Evolutionary conservation across 2,329 filamentous ascomycete genomes (phyloP).

Genomic region (Blumeriella jaapii): DNA sequence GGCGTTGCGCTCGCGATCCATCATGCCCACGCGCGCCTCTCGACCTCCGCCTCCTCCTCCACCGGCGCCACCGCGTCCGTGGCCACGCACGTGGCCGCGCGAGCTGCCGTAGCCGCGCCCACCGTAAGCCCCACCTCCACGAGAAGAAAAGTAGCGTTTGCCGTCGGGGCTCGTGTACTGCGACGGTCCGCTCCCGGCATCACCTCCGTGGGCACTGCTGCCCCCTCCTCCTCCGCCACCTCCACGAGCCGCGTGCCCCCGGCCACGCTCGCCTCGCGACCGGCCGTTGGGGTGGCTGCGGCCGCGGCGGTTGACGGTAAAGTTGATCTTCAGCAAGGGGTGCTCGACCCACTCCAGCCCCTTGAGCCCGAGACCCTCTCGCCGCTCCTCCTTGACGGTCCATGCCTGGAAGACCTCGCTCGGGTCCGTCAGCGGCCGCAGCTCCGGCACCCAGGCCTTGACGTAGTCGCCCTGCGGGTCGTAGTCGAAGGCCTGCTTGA

Average conservation of each 20-base stretch:
- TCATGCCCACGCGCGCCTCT: slow-evolving; percentile 1
- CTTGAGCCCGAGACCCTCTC: slow-evolving; percentile 42
- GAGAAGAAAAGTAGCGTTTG: neutral
- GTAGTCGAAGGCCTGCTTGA: slow-evolving; percentile 72
- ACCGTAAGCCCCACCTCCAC: slow-evolving; percentile 7
- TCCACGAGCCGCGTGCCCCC: slow-evolving; percentile 2
- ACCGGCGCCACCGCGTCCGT: neutral
- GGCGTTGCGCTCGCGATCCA: slow-evolving; percentile 3
- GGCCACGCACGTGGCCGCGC: slow-evolving; percentile 7
- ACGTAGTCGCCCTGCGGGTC: slow-evolving; percentile 60
- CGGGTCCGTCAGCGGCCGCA: slow-evolving; percentile 37
- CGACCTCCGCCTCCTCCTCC: slow-evolving; percentile 1
- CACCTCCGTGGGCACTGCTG: neutral
- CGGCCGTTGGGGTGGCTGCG: slow-evolving; percentile 9
- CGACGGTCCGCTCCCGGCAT: slow-evolving; percentile 4
- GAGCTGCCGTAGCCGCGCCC: slow-evolving; percentile 14
- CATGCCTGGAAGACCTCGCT: slow-evolving; percentile 57
- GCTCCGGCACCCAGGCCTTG: slow-evolving; percentile 60
- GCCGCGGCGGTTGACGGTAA: slow-evolving; percentile 35
- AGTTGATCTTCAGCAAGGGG: slow-evolving; percentile 55
- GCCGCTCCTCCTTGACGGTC: slow-evolving; percentile 46
- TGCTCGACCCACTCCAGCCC: slow-evolving; percentile 54
- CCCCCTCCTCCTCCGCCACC: slow-evolving; percentile 4
- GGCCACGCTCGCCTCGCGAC: slow-evolving; percentile 7
- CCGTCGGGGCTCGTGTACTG: slow-evolving; percentile 2